Evolutionary conservation across 352 stramenopile genomes (phyloP).

Genomic region (Pythium vanterpoolii): DNA sequence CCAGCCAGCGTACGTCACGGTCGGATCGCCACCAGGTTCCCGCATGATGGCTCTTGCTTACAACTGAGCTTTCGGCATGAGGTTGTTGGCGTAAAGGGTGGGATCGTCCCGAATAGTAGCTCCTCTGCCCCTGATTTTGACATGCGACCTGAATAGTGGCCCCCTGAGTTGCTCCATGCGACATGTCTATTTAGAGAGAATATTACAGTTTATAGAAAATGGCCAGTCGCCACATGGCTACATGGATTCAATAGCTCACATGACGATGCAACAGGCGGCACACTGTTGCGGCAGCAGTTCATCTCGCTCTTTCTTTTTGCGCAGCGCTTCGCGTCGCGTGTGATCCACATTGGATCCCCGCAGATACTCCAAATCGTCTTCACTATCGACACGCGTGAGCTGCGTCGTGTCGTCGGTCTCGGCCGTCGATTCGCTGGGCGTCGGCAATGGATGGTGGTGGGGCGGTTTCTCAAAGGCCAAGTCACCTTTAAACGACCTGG

Average conservation of each 20-base stretch:
- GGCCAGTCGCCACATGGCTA: not conserved
- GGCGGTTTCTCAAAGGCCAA: slow-evolving; percentile 31
- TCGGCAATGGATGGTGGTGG: no score
- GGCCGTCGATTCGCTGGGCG: slow-evolving; percentile 9
- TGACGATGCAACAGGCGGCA: slow-evolving; percentile 53
- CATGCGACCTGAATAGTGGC: not conserved
- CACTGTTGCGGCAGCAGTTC: slow-evolving; percentile 36
- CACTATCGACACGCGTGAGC: slow-evolving; percentile 24
- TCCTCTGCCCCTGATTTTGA: slow-evolving; percentile 1
- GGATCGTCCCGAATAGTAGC: slow-evolving; percentile 5
- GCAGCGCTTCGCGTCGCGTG: slow-evolving; percentile 23
- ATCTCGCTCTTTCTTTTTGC: slow-evolving; percentile 21
- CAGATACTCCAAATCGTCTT: slow-evolving; percentile 49
- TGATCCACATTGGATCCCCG: slow-evolving; percentile 40
- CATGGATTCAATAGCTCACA: slow-evolving; percentile 13
- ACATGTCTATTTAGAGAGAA: slow-evolving; percentile 2
- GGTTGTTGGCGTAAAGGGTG: not conserved
- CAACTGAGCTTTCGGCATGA: no score
- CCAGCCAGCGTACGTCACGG: slow-evolving; percentile 72
- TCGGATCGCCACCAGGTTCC: slow-evolving; percentile 9
- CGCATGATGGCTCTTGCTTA: not conserved
- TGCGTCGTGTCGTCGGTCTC: not conserved
- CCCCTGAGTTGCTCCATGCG: slow-evolving; percentile 9
- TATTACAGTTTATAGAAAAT: slow-evolving; percentile 1
- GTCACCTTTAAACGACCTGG: slow-evolving; percentile 60